phyloP scores from a whole-genome alignment of 495 filamentous ascomycete species.

The Baudoinia panamericana region DNA sequence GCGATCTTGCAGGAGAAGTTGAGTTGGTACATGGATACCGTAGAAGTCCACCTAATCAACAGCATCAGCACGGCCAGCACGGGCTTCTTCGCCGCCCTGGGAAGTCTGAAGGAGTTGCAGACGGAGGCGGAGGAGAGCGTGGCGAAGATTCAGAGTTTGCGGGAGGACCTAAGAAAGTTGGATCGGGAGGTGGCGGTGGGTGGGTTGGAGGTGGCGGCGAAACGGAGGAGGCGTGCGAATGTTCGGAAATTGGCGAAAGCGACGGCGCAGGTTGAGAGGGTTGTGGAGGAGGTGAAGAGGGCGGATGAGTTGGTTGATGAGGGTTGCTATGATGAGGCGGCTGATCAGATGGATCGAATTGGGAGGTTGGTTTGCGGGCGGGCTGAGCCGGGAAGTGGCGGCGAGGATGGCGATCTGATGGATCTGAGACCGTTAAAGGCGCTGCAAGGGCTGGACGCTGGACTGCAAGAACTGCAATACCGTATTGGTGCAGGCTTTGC shows the following conservation, averaged over 20 bases:
- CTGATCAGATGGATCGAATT: conserved; percentile 59
- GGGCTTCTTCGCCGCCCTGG: conserved; percentile 91
- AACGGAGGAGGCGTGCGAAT: conserved; percentile 72
- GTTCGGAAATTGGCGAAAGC: conserved; percentile 68
- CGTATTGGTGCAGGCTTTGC: conserved; percentile 84
- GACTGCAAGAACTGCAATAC: conserved; percentile 58
- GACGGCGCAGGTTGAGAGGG: conserved; percentile 64
- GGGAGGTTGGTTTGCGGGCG: conserved; percentile 69
- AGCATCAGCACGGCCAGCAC: conserved; percentile 90
- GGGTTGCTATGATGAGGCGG: conserved; percentile 65
- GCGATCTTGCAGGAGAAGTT: conserved; percentile 98
- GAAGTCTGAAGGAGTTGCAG: conserved; percentile 80
- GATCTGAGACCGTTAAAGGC: conserved; percentile 72
- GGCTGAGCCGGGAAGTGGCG: conserved; percentile 23
- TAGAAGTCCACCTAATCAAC: conserved; percentile 92
- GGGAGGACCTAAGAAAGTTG: conserved; percentile 63
- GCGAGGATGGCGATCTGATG: conserved; percentile 28
- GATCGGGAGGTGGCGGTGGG: conserved; percentile 80
- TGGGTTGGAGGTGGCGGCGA: conserved; percentile 73
- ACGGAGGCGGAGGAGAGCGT: conserved; percentile 88
- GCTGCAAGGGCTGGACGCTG: conserved; percentile 63
- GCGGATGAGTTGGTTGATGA: conserved; percentile 73
- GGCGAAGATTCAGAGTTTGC: conserved; percentile 64
- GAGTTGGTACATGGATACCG: conserved; percentile 99
- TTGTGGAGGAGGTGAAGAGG: conserved; percentile 59